These are phyloP conservation scores for Talaromyces liani DNA, from an alignment of 495 filamentous ascomycete genomes.

Conservation along the genomic window DNA sequence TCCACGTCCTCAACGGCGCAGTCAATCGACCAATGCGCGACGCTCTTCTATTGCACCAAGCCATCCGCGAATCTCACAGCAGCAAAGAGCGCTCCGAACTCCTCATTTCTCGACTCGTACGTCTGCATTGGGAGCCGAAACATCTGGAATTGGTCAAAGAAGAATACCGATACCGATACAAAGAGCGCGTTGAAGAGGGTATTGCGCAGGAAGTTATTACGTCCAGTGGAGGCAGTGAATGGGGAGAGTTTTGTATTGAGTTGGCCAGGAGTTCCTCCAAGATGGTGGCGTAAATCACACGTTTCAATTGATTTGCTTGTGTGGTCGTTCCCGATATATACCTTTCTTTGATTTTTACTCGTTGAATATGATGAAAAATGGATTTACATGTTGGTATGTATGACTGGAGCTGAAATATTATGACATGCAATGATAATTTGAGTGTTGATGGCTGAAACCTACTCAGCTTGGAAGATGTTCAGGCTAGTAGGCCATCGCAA, in stretches of 20 bases:
- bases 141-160: slow-evolving; percentile 67
- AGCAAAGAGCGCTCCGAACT: slow-evolving; percentile 71
- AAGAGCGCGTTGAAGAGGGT: slow-evolving; percentile 56
- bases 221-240: slow-evolving; percentile 33
- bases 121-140: slow-evolving; percentile 75
- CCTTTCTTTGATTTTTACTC: background rate
- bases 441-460: too few species aligned
- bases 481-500: too few species aligned
- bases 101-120: slow-evolving; percentile 70
- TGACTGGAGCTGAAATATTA: background rate
- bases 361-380: background rate
- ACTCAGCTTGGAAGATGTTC: background rate
- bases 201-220: slow-evolving; percentile 44
- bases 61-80: slow-evolving; percentile 56
- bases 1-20: slow-evolving; percentile 92
- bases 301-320: background rate
- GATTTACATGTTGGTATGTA: background rate
- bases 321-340: background rate
- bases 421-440: background rate
- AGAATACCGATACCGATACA: slow-evolving; percentile 65
- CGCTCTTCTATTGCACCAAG: slow-evolving; percentile 89
- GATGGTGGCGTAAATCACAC: background rate
- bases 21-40: slow-evolving; percentile 95
- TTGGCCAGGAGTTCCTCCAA: slow-evolving; percentile 36
- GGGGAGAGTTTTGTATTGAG: slow-evolving; percentile 52